Evolutionary conservation across 129 eudicot species (phyloP).

Genomic region (Chrysanthemum lavandulifolium): DNA sequence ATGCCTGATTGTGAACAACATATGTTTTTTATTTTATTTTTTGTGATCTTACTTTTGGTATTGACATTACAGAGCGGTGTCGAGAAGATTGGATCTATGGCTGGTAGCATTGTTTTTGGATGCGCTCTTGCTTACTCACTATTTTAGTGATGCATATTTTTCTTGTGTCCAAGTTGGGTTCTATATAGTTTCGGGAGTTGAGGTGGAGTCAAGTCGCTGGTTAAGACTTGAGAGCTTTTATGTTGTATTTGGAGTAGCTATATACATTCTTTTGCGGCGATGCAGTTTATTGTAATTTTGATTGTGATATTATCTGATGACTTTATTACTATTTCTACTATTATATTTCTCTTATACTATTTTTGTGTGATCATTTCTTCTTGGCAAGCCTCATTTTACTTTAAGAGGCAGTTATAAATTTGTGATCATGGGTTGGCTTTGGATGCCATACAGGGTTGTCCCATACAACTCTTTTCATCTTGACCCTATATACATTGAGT

Average conservation of each 20-base stretch:
- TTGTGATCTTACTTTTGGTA: conserved; percentile 6
- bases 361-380: neutral
- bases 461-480: too few species aligned
- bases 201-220: neutral
- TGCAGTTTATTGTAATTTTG: conserved; percentile 37
- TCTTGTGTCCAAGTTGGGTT: conserved; percentile 10
- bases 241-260: conserved; percentile 39
- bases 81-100: conserved; percentile 45
- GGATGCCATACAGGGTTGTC: neutral
- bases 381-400: neutral
- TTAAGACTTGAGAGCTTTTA: conserved; percentile 21
- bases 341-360: conserved; percentile 14
- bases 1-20: neutral
- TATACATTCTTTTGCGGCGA: conserved; percentile 37
- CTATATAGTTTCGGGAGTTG: conserved; percentile 21
- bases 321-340: conserved; percentile 10
- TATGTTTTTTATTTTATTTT: neutral
- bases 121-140: conserved; percentile 42
- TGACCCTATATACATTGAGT: too few species aligned
- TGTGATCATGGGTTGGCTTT: conserved; percentile 7
- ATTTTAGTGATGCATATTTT: conserved; percentile 30
- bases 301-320: conserved; percentile 26
- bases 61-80: conserved; percentile 53
- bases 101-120: conserved; percentile 49
- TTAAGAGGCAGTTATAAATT: neutral